These are phyloP conservation scores for Zymoseptoria pseudotritici DNA, from an alignment of 2,329 filamentous ascomycete genomes.

Conservation along the genomic window DNA sequence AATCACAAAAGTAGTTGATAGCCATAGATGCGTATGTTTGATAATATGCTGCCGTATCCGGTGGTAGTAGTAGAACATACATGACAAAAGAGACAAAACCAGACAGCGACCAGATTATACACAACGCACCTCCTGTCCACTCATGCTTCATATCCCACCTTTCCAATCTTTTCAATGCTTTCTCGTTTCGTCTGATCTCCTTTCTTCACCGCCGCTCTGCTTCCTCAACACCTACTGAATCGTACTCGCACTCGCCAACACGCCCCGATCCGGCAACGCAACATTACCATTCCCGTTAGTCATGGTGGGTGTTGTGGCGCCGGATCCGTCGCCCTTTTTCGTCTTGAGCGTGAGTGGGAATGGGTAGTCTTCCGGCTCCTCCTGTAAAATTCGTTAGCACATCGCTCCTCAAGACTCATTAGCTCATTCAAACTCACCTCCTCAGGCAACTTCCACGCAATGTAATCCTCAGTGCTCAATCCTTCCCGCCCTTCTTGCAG, in stretches of 20 bases:
- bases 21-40: background rate
- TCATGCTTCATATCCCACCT: background rate
- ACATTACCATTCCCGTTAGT: constrained; percentile 16
- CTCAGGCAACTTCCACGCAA: constrained; percentile 88
- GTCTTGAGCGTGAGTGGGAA: constrained; percentile 60
- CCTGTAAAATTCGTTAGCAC: constrained; percentile 32
- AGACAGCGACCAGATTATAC: background rate
- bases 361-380: constrained; percentile 74
- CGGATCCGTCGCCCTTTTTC: constrained; percentile 15
- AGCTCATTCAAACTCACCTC: constrained; percentile 51
- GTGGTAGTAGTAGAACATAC: background rate
- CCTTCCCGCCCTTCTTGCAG: constrained; percentile 91
- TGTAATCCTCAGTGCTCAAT: constrained; percentile 91
- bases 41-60: background rate
- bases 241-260: background rate
- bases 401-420: background rate
- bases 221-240: background rate
- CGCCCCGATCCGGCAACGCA: background rate
- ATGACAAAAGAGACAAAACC: background rate
- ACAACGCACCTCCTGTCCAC: background rate
- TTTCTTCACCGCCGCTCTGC: background rate
- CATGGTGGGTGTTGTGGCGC: constrained; percentile 17
- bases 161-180: background rate
- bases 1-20: background rate
- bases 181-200: background rate